phyloP scores from a whole-genome alignment of 352 stramenopile species.

The Pythium plurisporium region DNA sequence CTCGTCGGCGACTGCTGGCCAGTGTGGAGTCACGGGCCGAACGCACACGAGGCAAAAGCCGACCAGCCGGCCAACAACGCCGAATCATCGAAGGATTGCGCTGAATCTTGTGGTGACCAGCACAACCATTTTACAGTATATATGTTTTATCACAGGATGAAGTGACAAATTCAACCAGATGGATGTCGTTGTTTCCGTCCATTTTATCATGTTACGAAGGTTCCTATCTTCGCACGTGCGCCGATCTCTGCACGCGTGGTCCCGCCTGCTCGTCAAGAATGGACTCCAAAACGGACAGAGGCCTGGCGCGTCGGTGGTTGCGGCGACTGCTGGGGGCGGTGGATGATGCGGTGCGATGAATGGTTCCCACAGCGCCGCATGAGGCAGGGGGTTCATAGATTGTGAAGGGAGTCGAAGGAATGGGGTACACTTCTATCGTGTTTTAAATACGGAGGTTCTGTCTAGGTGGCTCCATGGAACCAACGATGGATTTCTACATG shows the following conservation, averaged over 20 bases:
- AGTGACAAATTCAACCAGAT: no score
- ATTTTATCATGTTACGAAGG: neutral
- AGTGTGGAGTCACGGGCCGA: neutral
- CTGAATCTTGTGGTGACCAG: neutral
- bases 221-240: neutral
- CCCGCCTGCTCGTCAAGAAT: no score
- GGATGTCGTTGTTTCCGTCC: neutral
- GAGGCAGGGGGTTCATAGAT: neutral
- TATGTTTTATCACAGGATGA: no score
- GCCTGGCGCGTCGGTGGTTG: neutral
- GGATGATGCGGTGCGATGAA: no score
- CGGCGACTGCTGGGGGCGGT: neutral
- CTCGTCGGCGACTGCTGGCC: conserved; percentile 11
- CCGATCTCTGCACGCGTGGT: neutral
- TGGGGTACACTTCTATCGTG: conserved; percentile 19
- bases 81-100: conserved; percentile 4
- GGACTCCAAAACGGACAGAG: no score
- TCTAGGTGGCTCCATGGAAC: neutral
- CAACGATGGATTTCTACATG: conserved; percentile 33
- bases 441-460: conserved; percentile 12
- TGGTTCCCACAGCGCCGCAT: neutral
- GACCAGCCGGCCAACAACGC: neutral
- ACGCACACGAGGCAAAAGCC: conserved; percentile 20
- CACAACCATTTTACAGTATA: neutral
- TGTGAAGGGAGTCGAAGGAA: neutral